Base-by-base conservation (phyloP, 805 yeast genomes). In the Lipomyces yamanashiensis region DNA sequence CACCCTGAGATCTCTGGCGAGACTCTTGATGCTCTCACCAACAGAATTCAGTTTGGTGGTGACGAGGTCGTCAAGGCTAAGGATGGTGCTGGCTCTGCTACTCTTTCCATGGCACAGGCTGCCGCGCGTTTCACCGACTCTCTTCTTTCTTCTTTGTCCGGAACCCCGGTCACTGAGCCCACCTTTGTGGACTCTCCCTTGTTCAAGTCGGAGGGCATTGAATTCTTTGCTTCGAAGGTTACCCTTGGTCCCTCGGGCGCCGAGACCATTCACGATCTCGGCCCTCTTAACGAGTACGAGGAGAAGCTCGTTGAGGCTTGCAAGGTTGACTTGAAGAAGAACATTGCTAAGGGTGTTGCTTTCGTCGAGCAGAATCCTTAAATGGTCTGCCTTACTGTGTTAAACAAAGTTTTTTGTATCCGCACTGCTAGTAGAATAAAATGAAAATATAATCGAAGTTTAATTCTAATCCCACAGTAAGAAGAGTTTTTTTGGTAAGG, bases 41-140 rank as follows among this genome's bases (percentile, higher is more conserved):
- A 90, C 84, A 87, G 97, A 79, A 90, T 92, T 77, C 97, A 92
- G 82, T 92, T 89, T 75, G 97, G 96, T 79, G 97, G 97, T 81
- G 97, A 90, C 76, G 97, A 90, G 83, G 96, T 90, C 71, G 96
- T 90, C 72, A 83, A 89, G 81, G 96, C 96, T 73, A 90, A 90
- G 84, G 86, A 89, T 74, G 97, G 97, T 78, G 91, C 92, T 71
- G 97, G 97, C 73, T 89, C 96, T 40, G 96, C 96, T 71, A 90
- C 97, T 66, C 82, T 90, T 72, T 90, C 96, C 67, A 90, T 90
- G 96, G 96, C 96, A 48, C 71, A 62, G 67, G 68, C 91, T 21
- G 71, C 71, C 51, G 91, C 87, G 78, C 84, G 87, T 72, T 87
- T 90, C 78, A 87, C 92, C 48, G 84, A 82, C 75, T 79, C 88